Evolutionary conservation across 306 rosid genomes (phyloP).

Genomic region (Clitoria ternatea): DNA sequence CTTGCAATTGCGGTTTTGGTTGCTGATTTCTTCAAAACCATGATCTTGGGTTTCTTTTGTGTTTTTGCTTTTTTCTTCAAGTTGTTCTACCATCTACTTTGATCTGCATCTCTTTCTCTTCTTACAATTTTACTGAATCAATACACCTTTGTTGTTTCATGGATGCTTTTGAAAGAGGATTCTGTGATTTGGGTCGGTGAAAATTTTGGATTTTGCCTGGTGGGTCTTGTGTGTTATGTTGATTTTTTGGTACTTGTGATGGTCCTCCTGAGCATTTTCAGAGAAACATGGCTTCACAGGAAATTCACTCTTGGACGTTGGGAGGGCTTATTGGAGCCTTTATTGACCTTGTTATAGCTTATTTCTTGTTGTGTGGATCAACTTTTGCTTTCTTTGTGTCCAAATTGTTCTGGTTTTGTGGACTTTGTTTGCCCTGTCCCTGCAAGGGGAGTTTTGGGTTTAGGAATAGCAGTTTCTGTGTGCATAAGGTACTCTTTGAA

Average conservation of each 20-base stretch:
- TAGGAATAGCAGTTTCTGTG: conserved; percentile 48
- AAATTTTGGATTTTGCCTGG: conserved; percentile 17
- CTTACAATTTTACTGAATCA: too few species aligned
- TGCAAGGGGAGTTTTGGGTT: conserved; percentile 71
- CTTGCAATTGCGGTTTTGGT: background rate
- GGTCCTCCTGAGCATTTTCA: conserved; percentile 30
- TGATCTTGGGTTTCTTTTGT: conserved; percentile 22
- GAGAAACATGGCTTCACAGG: conserved; percentile 46
- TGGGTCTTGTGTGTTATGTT: conserved; percentile 17
- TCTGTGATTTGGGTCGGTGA: conserved; percentile 13
- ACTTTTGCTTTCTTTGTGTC: conserved; percentile 48
- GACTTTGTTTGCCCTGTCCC: conserved; percentile 68
- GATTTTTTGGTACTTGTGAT: conserved; percentile 9
- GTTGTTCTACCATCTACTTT: conserved; percentile 26
- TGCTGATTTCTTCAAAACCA: conserved; percentile 9
- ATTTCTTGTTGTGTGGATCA: conserved; percentile 65
- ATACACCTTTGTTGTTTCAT: background rate
- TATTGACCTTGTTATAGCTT: conserved; percentile 61
- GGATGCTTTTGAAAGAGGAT: background rate
- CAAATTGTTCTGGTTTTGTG: conserved; percentile 38
- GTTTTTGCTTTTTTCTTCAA: conserved; percentile 22
- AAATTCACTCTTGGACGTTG: conserved; percentile 68
- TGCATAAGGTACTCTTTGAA: conserved; percentile 44
- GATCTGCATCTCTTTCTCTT: conserved; percentile 21
- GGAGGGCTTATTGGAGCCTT: conserved; percentile 61